Evolutionary conservation across 495 filamentous ascomycete genomes (phyloP).

Genomic region (Penicillium nucicola): DNA sequence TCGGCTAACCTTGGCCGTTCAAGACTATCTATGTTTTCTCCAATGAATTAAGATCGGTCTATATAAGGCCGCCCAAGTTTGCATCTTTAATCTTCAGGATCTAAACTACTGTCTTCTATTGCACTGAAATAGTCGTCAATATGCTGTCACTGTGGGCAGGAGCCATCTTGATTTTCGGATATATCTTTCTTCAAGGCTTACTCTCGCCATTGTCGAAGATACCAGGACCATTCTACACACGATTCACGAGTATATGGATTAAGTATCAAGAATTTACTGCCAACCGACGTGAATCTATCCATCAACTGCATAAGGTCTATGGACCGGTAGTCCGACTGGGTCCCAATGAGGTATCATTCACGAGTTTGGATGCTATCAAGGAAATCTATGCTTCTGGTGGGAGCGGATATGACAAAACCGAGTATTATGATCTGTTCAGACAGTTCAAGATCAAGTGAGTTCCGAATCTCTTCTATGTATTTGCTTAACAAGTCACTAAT

Average conservation of each 20-base stretch:
- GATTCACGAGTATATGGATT: constrained; percentile 49
- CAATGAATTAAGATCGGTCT: background rate
- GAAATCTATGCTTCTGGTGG: constrained; percentile 65
- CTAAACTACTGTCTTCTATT: no score
- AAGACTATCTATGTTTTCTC: background rate
- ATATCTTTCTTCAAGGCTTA: constrained; percentile 1
- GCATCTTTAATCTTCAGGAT: no score
- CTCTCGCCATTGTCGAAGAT: constrained; percentile 24
- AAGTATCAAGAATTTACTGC: constrained; percentile 57
- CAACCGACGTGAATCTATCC: constrained; percentile 52
- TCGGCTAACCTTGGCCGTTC: constrained; percentile 1
- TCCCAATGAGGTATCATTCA: constrained; percentile 62
- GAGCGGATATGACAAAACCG: constrained; percentile 66
- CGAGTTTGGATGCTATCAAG: constrained; percentile 53
- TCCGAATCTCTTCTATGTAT: background rate
- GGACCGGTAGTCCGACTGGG: constrained; percentile 55
- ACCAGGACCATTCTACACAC: constrained; percentile 52
- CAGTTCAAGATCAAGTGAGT: constrained; percentile 51
- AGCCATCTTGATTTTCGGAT: constrained; percentile 8
- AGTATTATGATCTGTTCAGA: constrained; percentile 62
- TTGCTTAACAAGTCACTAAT: constrained; percentile 1
- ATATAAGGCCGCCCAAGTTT: no score
- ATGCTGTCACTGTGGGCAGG: constrained; percentile 27
- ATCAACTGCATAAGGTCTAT: constrained; percentile 52
- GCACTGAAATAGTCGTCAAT: background rate